phyloP scores from a whole-genome alignment of 148 eudicot genomes.

The Oxyria digyna region DNA sequence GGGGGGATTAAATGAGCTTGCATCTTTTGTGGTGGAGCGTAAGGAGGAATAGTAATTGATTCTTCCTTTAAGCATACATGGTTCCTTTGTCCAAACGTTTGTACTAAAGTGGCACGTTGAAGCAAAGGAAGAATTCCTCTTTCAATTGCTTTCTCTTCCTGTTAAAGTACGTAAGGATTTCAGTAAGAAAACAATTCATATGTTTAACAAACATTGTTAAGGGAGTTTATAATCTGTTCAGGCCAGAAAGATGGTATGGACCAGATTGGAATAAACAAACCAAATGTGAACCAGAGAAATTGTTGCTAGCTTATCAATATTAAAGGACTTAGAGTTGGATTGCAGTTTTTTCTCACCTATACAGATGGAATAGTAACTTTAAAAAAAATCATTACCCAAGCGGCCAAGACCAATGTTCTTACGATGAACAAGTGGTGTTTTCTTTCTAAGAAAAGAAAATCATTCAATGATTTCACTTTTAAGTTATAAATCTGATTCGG shows the following conservation, averaged over 20 bases:
- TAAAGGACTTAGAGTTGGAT: background rate
- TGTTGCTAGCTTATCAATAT: background rate
- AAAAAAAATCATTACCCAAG: background rate
- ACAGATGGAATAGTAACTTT: background rate
- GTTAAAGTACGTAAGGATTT: slow-evolving; percentile 9
- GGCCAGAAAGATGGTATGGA: background rate
- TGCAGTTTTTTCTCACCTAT: background rate
- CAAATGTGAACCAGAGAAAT: background rate
- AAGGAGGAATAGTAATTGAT: slow-evolving; percentile 89
- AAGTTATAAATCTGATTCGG: background rate
- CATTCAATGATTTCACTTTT: background rate
- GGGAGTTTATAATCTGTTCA: background rate
- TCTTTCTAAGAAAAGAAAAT: background rate
- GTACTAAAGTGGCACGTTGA: slow-evolving; percentile 88
- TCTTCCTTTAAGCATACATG: slow-evolving; percentile 97
- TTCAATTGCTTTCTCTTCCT: slow-evolving; percentile 99
- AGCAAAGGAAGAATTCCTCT: slow-evolving; percentile 89
- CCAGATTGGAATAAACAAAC: background rate
- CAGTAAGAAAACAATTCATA: background rate
- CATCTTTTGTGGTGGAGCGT: slow-evolving; percentile 99
- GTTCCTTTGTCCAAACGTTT: slow-evolving; percentile 91
- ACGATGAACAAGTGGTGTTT: background rate
- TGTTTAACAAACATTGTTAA: background rate
- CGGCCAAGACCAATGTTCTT: background rate
- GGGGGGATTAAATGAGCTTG: slow-evolving; percentile 92